These are phyloP conservation scores for Ophiosphaerella narmari DNA, from an alignment of 2,329 filamentous ascomycete genomes.

Conservation along the genomic window DNA sequence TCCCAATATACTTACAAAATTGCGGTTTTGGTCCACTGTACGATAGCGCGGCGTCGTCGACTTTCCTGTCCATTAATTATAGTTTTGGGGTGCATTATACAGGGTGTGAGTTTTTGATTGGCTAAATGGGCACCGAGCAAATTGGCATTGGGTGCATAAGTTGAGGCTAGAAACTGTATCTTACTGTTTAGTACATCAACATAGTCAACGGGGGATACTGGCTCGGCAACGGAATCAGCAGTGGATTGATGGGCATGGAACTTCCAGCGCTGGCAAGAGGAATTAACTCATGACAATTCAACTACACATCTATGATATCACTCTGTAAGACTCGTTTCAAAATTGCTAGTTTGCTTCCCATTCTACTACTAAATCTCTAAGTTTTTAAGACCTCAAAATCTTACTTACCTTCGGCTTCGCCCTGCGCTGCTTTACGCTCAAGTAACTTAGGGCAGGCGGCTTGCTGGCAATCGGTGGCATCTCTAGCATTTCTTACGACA, in stretches of 20 bases:
- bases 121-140: constrained; percentile 25
- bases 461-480: constrained; percentile 40
- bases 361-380: neutral
- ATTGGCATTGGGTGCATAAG: constrained; percentile 22
- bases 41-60: constrained; percentile 4
- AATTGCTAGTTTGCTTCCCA: neutral
- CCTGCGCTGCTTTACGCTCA: constrained; percentile 20
- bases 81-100: constrained; percentile 28
- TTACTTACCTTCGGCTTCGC: constrained; percentile 32
- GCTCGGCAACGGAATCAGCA: constrained; percentile 32
- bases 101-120: constrained; percentile 29
- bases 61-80: constrained; percentile 2
- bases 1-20: neutral
- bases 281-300: constrained; percentile 8
- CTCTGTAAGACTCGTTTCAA: constrained; percentile 22
- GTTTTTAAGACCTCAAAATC: constrained; percentile 14
- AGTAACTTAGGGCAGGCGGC: constrained; percentile 20
- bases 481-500: constrained; percentile 18
- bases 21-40: constrained; percentile 29
- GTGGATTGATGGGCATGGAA: constrained; percentile 37
- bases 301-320: constrained; percentile 29
- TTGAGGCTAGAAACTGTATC: constrained; percentile 6
- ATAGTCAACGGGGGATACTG: constrained; percentile 34
- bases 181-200: constrained; percentile 30
- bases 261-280: constrained; percentile 25